Conservation (phyloP, 805 yeast species). For the Yarrowia porcina region DNA sequence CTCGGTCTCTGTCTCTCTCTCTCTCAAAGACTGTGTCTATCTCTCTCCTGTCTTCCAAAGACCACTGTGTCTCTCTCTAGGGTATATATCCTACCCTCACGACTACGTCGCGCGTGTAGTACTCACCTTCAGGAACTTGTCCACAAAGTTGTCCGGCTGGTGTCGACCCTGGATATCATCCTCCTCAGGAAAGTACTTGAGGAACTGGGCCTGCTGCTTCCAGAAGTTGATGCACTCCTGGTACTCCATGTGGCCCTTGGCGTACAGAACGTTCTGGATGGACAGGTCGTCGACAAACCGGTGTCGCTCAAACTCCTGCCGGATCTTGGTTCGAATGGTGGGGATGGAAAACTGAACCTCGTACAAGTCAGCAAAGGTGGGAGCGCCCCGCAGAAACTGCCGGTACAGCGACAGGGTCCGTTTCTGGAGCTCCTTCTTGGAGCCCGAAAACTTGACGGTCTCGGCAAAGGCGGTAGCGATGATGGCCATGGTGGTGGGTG, state of each 20-base stretch:
- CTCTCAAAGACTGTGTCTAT: too few relatives aligned
- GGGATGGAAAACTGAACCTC: slow-evolving; percentile 61
- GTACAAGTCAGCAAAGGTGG: slow-evolving; percentile 44
- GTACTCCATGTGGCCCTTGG: slow-evolving; percentile 87
- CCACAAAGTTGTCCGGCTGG: slow-evolving; percentile 60
- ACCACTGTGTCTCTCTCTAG: too few relatives aligned
- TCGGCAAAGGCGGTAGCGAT: slow-evolving; percentile 81
- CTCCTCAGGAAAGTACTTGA: slow-evolving; percentile 74
- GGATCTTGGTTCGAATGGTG: slow-evolving; percentile 72
- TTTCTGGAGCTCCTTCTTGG: slow-evolving; percentile 56
- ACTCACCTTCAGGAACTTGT: slow-evolving; percentile 50
- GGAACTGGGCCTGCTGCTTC: slow-evolving; percentile 83
- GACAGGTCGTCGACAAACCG: slow-evolving; percentile 67
- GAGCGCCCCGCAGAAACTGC: slow-evolving; percentile 54
- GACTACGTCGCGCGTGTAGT: background rate
- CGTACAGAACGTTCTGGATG: slow-evolving; percentile 63
- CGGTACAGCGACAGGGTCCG: slow-evolving; percentile 72
- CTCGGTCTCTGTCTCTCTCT: too few relatives aligned
- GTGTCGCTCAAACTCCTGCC: slow-evolving; percentile 87
- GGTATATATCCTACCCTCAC: too few relatives aligned
- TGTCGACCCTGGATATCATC: slow-evolving; percentile 50
- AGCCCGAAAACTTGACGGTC: slow-evolving; percentile 64
- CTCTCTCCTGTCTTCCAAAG: too few relatives aligned
- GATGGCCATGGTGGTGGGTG: slow-evolving; percentile 48
- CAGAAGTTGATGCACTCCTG: slow-evolving; percentile 85